A percentile compares a stretch with the other conserved stretches of the same genome.
These are phyloP conservation scores for Coprinellus micaceus DNA, from an alignment of 768 basidiomycete genomes.

Conservation along the genomic window DNA sequence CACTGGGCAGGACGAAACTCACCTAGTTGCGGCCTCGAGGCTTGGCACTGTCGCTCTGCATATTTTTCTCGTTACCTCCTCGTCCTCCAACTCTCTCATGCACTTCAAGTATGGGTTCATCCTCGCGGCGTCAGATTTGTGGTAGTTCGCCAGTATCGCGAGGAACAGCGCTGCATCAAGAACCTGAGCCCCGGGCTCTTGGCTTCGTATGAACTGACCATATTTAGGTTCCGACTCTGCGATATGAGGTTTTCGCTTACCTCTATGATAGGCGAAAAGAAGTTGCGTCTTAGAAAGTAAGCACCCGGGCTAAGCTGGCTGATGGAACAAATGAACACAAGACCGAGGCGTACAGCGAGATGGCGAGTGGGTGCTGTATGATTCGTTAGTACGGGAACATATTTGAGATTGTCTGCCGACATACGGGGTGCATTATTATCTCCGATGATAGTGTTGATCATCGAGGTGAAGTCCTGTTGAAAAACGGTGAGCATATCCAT, in stretches of 20 bases:
- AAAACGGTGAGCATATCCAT: too few species aligned
- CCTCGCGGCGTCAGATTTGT: constrained; percentile 67
- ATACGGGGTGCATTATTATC: constrained; percentile 45
- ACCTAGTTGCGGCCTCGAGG: constrained; percentile 51
- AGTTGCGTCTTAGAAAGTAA: constrained; percentile 60
- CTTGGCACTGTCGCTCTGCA: constrained; percentile 55
- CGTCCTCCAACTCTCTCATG: constrained; percentile 45
- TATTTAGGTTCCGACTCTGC: too few species aligned
- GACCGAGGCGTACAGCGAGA: constrained; percentile 50
- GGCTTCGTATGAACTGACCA: constrained; percentile 50
- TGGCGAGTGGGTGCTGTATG: constrained; percentile 48
- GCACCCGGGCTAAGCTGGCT: constrained; percentile 67
- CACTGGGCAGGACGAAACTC: constrained; percentile 12
- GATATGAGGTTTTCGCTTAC: constrained; percentile 39
- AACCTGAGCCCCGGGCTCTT: constrained; percentile 51
- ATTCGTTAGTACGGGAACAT: too few species aligned
- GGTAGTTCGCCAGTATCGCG: constrained; percentile 65
- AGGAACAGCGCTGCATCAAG: constrained; percentile 60
- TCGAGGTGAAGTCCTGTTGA: constrained; percentile 45
- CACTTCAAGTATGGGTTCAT: constrained; percentile 62
- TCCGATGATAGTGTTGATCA: constrained; percentile 43
- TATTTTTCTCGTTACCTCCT: constrained; percentile 51
- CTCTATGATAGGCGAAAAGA: constrained; percentile 51
- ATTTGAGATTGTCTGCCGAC: too few species aligned
- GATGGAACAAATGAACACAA: constrained; percentile 57